These are phyloP conservation scores for Cenchrus purpureus DNA, from an alignment of 176 grass and related monocot species.

Conservation along the genomic window DNA sequence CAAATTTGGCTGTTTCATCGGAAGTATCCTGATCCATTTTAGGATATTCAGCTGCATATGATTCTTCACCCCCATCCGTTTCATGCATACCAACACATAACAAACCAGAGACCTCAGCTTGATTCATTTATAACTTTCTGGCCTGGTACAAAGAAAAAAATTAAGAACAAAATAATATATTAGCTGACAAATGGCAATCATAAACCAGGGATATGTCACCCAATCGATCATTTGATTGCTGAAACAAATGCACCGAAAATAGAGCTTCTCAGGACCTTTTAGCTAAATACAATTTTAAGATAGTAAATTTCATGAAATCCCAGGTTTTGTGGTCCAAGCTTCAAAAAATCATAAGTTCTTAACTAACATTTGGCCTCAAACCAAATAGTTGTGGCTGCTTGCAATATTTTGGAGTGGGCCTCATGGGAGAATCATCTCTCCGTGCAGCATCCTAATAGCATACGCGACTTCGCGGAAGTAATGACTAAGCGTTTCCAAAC, in stretches of 20 bases:
- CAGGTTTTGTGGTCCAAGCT: neutral
- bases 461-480: neutral
- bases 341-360: neutral
- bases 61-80: constrained; percentile 34
- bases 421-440: neutral
- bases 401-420: neutral
- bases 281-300: neutral
- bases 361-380: neutral
- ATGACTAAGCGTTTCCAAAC: neutral
- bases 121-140: constrained; percentile 52
- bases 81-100: constrained; percentile 51
- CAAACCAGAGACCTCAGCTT: constrained; percentile 40
- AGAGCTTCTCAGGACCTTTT: neutral
- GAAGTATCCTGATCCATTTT: constrained; percentile 53
- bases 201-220: neutral
- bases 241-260: constrained; percentile 12
- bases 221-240: neutral
- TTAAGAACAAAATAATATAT: constrained; percentile 25
- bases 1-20: constrained; percentile 53
- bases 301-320: neutral
- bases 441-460: neutral
- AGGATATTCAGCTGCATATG: constrained; percentile 45
- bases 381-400: neutral
- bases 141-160: constrained; percentile 32
- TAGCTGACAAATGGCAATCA: constrained; percentile 27